A percentile compares a stretch with the other conserved stretches of the same genome.
These are phyloP conservation scores for Trypanosoma mega DNA, from an alignment of 208 protist genomes.

Conservation along the genomic window DNA sequence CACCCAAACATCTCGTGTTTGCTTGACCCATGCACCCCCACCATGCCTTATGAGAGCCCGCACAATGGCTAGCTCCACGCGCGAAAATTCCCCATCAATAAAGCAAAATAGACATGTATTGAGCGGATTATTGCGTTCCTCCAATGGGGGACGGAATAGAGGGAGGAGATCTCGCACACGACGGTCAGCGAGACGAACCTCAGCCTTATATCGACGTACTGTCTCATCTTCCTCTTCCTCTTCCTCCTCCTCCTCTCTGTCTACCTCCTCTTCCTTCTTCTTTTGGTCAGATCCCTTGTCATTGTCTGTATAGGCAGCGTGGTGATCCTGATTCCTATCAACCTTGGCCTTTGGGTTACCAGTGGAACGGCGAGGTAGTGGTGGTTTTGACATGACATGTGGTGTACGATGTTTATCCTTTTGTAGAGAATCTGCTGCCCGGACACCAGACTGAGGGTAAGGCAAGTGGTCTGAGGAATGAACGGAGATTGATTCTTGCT, in stretches of 20 bases:
- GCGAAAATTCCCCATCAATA: conserved; percentile 63
- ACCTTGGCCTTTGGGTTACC: too few relatives aligned
- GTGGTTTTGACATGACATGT: too few relatives aligned
- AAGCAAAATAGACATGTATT: conserved; percentile 48
- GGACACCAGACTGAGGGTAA: too few relatives aligned
- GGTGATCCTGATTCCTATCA: too few relatives aligned
- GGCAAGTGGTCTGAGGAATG: too few relatives aligned
- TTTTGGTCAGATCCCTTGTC: too few relatives aligned
- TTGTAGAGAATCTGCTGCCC: too few relatives aligned
- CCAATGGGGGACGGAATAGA: conserved; percentile 1
- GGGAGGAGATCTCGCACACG: conserved; percentile 16
- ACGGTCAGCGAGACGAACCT: conserved; percentile 13
- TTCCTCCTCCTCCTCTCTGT: neutral
- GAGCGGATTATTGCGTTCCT: neutral
- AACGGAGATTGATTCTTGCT: too few relatives aligned
- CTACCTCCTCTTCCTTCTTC: conserved; percentile 7
- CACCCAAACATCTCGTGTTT: conserved; percentile 43
- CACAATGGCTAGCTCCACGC: conserved; percentile 56
- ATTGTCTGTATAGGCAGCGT: too few relatives aligned
- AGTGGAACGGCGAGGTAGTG: neutral
- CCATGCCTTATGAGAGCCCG: conserved; percentile 73
- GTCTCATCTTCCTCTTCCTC: neutral
- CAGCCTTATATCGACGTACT: conserved; percentile 16
- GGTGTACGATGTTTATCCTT: too few relatives aligned
- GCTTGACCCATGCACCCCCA: conserved; percentile 54